Base-by-base conservation (phyloP, 2,329 filamentous ascomycete genomes). In the Aspergillus texensis region DNA sequence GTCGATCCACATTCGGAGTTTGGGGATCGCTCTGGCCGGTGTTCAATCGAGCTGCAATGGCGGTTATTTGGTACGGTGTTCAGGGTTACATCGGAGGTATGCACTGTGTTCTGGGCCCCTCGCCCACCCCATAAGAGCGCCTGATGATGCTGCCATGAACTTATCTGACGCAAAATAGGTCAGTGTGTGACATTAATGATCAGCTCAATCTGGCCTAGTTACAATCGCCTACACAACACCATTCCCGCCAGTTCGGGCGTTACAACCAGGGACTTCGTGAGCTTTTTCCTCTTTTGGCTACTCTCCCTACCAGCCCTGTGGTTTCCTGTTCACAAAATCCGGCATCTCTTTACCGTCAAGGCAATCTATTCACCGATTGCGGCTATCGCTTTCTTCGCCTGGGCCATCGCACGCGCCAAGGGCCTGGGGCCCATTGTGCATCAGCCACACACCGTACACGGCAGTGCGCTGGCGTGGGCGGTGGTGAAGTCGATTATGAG, bases 1-100 rank as follows among this genome's bases (percentile, higher is more conserved):
- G 85, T 68, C 84, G 94, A 61, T 84, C 91, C 0, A 92, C 89
- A 0, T 97, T 96, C 71, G 94, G 94, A 16, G 91, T 96, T 61
- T 97, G 91, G 91, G 94, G 94, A 1, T 89, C 89, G 32, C 79
- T 96, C 58, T 96, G 93, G 93, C 93, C 93, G 0, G 89, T 96
- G 0, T 89, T 96, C 69, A 96, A 96, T 74, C 87, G 93, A 48
- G 91, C 92, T n/a, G 92, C 88, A 8, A 94, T 96, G 85, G 90
- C 91, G 2, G 93, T 91, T 69, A 87, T 96, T 65, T 96, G 92
- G 93, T 94, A 94, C 67, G 92, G 91, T 57, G 92, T 96, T 11
- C 74, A 30, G 62, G 66, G 69, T 6, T 97, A 92, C 81, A 96
- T 96, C 67, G 93, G 93, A 70, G 85, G 85, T 70, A 78, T 60